Evolutionary conservation across 352 stramenopile species (phyloP).

Genomic region (Aphanomyces invadans): DNA sequence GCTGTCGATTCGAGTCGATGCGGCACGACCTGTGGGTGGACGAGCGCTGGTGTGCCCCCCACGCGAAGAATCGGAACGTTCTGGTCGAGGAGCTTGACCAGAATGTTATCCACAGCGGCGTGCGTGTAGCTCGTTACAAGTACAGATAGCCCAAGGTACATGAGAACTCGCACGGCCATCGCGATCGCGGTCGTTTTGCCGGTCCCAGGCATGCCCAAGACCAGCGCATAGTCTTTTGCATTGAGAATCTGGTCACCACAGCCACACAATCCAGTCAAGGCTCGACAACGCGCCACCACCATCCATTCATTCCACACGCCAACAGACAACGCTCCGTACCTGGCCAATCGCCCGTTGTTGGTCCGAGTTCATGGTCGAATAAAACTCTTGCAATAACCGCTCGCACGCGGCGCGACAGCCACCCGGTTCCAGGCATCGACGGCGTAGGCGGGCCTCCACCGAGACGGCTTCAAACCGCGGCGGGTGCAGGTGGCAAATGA

Average conservation of each 20-base stretch:
- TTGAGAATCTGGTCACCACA: constrained; percentile 71
- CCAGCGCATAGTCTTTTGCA: constrained; percentile 90
- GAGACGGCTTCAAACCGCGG: constrained; percentile 51
- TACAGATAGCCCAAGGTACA: constrained; percentile 89
- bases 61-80: constrained; percentile 69
- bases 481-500: constrained; percentile 53
- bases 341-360: constrained; percentile 62
- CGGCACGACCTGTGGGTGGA: constrained; percentile 56
- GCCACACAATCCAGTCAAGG: too few species aligned
- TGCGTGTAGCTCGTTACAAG: constrained; percentile 97
- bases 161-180: constrained; percentile 89
- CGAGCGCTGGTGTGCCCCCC: constrained; percentile 47
- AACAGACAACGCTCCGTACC: constrained; percentile 8
- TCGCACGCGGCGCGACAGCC: neutral
- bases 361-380: constrained; percentile 54
- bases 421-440: constrained; percentile 34
- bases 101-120: constrained; percentile 95
- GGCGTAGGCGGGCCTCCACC: constrained; percentile 24
- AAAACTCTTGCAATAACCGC: constrained; percentile 37
- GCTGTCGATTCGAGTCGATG: constrained; percentile 38
- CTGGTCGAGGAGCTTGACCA: constrained; percentile 87
- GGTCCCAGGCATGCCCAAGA: constrained; percentile 93
- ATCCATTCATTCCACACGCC: too few species aligned
- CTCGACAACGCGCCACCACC: too few species aligned
- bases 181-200: constrained; percentile 96